phyloP scores from a whole-genome alignment of 192 early-diverging fungal species.

The Entrophospora sp. region DNA sequence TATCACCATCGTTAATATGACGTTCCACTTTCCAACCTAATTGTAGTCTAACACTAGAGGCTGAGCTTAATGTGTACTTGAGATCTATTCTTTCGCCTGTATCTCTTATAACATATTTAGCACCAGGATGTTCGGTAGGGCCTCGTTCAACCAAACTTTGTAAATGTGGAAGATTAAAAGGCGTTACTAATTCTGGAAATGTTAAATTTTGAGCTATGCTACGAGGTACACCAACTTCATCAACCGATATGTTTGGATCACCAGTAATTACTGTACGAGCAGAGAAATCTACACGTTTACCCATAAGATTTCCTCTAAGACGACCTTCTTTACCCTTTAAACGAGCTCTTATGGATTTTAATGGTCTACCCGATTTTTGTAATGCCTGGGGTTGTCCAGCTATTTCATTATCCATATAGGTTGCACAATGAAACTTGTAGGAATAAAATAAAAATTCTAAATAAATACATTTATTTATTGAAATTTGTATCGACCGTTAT shows the following conservation, averaged over 20 bases:
- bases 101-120: constrained; percentile 93
- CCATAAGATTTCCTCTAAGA: constrained; percentile 98
- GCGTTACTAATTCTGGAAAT: constrained; percentile 94
- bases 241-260: constrained; percentile 94
- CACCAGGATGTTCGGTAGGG: constrained; percentile 88
- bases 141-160: constrained; percentile 86
- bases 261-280: constrained; percentile 99
- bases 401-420: constrained; percentile 97
- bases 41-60: constrained; percentile 77
- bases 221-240: constrained; percentile 96
- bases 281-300: constrained; percentile 98
- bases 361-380: constrained; percentile 88
- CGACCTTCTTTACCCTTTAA: constrained; percentile 99
- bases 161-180: constrained; percentile 87
- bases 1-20: constrained; percentile 89
- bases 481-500: background rate
- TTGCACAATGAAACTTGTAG: constrained; percentile 83
- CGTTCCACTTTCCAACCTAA: constrained; percentile 91
- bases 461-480: background rate
- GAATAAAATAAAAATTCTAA: background rate
- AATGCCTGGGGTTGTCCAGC: constrained; percentile 82
- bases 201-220: constrained; percentile 96
- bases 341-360: constrained; percentile 91
- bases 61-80: constrained; percentile 66
- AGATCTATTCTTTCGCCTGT: constrained; percentile 91